A percentile compares a stretch with the other conserved stretches of the same genome.
Conservation (phyloP, 352 stramenopile species). For the Phytophthora macrochlamydospora region DNA sequence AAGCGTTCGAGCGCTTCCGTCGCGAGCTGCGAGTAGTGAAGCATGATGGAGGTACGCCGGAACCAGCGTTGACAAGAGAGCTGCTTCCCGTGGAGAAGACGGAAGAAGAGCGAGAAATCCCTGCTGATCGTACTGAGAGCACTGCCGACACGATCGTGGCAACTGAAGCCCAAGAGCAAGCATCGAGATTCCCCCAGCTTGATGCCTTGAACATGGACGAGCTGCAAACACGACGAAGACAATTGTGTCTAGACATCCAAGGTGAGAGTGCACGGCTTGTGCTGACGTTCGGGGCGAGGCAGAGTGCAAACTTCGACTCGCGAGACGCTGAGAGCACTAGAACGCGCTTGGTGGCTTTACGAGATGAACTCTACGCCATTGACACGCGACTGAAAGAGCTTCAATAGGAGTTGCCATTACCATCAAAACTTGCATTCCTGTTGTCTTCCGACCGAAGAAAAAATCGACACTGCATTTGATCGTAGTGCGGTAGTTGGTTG, state of each 20-base stretch:
- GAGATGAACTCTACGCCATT: slow-evolving; percentile 33
- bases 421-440: no score
- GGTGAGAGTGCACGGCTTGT: slow-evolving; percentile 52
- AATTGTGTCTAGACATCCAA: slow-evolving; percentile 63
- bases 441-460: no score
- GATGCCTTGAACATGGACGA: slow-evolving; percentile 16
- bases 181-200: slow-evolving; percentile 9
- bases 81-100: slow-evolving; percentile 16
- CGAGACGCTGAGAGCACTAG: slow-evolving; percentile 18
- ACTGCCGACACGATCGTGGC: background rate
- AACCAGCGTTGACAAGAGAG: slow-evolving; percentile 20
- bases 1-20: slow-evolving; percentile 54
- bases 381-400: slow-evolving; percentile 19
- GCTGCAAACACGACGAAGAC: slow-evolving; percentile 40
- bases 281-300: slow-evolving; percentile 30
- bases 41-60: background rate
- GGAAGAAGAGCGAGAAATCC: background rate
- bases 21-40: slow-evolving; percentile 33
- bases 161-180: slow-evolving; percentile 2
- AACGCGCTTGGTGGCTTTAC: slow-evolving; percentile 17
- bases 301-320: slow-evolving; percentile 1
- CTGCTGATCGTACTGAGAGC: background rate
- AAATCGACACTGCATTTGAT: no score
- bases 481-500: no score
- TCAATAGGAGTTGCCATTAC: background rate